Evolutionary conservation across 2,329 filamentous ascomycete genomes (phyloP), one percentile per base, ranked within the genome.

Genomic region (Botrytis fabae): DNA sequence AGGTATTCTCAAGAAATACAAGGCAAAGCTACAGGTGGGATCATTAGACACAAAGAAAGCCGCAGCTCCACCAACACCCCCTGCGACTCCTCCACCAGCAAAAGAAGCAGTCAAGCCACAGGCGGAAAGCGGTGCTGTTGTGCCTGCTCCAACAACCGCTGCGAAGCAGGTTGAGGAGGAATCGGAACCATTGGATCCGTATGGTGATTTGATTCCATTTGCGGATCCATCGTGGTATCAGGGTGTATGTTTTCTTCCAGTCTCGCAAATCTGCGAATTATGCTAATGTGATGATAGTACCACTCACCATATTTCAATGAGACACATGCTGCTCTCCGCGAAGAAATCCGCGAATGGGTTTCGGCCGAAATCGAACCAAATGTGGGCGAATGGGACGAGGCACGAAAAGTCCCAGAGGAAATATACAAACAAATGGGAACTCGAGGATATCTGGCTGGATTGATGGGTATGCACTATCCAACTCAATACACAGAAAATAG

Each of bases 281-380:
- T 25, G 20, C 38, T 74, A 70, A 66, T 48, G 38, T 1, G 22
- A 42, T n/a, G 46, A 60, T 76, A 97, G 93, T 97, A 97, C 84
- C 93, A 97, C 85, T 97, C 95, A 2, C 94, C 95, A 42, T 98
- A 98, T 88, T 97, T 92, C 88, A 98, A 98, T 84, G 92, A 97
- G 83, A 91, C 93, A 8, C 96, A 99, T 83, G 95, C 90, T 73
- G 94, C 94, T 69, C 91, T 99, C 68, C 94, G 96, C 74, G 91
- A 90, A 76, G 96, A 99, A 86, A 87, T 98, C 74, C 93, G 96
- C 80, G 88, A 94, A 85, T 99, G 95, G 95, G 89, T 99, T 72
- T 93, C 97, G 75, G 88, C 86, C 73, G 93, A 94, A 79, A 91
- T 98, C 81, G 94, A 97, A 85, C 95, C 96, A 35, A 88, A 95